Evolutionary conservation across 2,329 filamentous ascomycete species (phyloP), one percentile per base, ranked within the genome.

Genomic region (Aureobasidium uvarum): DNA sequence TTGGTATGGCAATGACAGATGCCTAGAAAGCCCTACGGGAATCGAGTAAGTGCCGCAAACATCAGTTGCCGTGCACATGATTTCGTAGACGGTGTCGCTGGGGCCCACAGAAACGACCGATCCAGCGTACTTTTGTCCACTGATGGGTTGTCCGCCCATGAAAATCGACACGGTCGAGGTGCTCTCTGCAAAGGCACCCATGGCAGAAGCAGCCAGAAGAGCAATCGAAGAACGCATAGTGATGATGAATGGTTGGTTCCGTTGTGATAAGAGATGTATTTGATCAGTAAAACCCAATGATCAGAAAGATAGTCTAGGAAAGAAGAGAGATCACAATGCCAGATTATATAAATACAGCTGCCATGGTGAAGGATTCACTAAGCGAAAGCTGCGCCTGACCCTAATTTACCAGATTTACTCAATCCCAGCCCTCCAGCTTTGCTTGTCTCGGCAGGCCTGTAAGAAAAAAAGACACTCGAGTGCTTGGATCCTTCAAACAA

Each of bases 181-280:
- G 5, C 46, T 28, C 11, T 63, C 23, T 7, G 60, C 60, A 20
- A 54, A 3, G 38, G 48, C 60, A n/a, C 46, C 39, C 0, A 63
- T 10, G n/a, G 48, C 60, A 45, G 33, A 31, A 45, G 45, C 25
- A 43, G 60, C 60, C 48, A 63, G 38, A 45, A 63, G 23, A 52
- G 60, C 60, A 36, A 54, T 11, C 25, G 60, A 63, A 45, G 48
- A 63, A 45, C 48, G 46, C 60, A 63, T 63, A 18, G 8, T 63
- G 48, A 54, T 33, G 20, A 33, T 51, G 2, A 33, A 39, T 36
- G 23, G 39, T 20, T 46, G 20, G 16, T 41, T 18, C 4, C 4
- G 38, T 18, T 10, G 38, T 41, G 38, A 10, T 5, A 41, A 39
- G 16, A 41, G 16, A 41, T 41, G 14, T 48, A 23, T 16, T 28